Evolutionary conservation across 257 asterid species (phyloP), one percentile per base, ranked within the genome.

Genomic region (Capsicum baccatum): DNA sequence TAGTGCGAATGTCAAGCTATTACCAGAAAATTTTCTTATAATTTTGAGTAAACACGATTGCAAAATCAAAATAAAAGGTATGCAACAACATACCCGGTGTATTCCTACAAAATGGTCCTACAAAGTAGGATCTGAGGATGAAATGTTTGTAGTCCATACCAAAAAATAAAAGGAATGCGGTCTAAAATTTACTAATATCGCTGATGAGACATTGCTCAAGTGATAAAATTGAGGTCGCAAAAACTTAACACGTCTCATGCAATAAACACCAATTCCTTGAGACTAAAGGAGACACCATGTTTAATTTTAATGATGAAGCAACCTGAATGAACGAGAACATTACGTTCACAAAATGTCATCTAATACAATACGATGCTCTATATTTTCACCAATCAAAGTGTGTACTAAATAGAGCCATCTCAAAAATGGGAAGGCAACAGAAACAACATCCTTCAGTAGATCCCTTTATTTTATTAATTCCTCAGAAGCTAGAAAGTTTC

Each of bases 341-440:
- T 60, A n/a, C 58, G 33, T 73, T 73, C 80, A 73, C 39, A 73
- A 73, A 74, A 74, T 74, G 44, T 74, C 44, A 74, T 74, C 62
- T 21, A 50, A 13, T 50, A 21, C 50, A 50, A 74, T 6, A 74
- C 13, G 62, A 50, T 74, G 81, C 13, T 74, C 6, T 60, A 74
- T 21, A 48, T 50, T 48, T 50, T 74, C 60, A 19, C 19, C 44
- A 74, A 19, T 21, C n/a, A 6, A 33, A 48, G 11, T 50, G 60
- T 21, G 13, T 74, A 74, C 62, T 12, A 11, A 73, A 10, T 73
- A 19, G 59, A 73, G 42, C 19, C 42, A 48, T 73, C 59, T 19
- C 44, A 74, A 74, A 26, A 12, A 74, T 26, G 44, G 42, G 21
- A n/a, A 71, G 58, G 57, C 80, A n/a, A 71, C 6, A 33, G 58